Base-by-base conservation (phyloP, 768 basidiomycete species). In the Flagelloscypha sp. region DNA sequence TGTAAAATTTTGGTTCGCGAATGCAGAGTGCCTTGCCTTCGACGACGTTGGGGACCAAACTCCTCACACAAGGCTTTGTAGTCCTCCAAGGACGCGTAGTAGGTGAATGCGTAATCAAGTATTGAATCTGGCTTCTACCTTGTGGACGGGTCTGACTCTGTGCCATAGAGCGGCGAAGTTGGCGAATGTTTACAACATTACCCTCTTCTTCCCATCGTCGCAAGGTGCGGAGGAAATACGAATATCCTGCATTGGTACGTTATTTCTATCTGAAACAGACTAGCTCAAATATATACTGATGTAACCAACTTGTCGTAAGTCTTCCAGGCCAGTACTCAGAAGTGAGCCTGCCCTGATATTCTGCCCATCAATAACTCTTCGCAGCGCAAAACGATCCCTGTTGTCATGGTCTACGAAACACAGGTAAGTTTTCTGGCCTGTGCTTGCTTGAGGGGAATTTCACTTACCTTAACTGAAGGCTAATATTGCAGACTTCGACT, bases 21-120 rank as follows among this genome's bases (percentile, higher is more conserved):
- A 90, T 50, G 66, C 76, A 37, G 72, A 78, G n/a, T 72, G 70
- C 45, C 56, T 93, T 21, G 90, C 93, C 53, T 95, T 95, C 51
- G 70, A 74, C 18, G 84, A 90, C 37, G 67, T 83, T 8, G 52
- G 61, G 5, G 71, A 81, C 23, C 68, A 60, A 41, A 68, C 61
- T 5, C 71, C 85, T n/a, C 3, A 66, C 77, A 0, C 90, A 94
- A 52, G 79, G 83, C 43, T 73, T 92, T 29, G 63, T 70, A 10
- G 62, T 90, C 4, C 73, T 79, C 0, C 70, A 79, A 46, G 74
- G 76, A 9, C 65, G 77, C 39, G 85, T 88, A 36, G 71, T 88
- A 9, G 88, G 84, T 24, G 88, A 93, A 56, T 94, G 93, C 51
- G 65, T 79, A 25, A 65, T 93, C 38, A 85, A 83, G 92, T 83